Conservation (phyloP, 2,329 filamentous ascomycete species). For the Anthostomella pinea region DNA sequence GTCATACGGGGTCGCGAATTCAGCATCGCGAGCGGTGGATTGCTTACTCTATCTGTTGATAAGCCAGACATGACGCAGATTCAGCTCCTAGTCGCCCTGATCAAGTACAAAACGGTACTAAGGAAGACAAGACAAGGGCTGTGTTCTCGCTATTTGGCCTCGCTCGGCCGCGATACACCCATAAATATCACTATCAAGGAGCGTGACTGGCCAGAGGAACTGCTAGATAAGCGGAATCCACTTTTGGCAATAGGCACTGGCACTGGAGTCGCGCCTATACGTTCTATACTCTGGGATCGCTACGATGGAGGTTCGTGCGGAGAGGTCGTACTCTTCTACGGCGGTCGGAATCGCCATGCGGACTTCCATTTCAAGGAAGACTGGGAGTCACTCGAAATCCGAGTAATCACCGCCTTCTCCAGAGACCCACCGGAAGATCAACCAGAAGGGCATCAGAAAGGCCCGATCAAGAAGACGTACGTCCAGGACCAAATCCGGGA, state of each 20-base stretch:
- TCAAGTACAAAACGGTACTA: slow-evolving; percentile 87
- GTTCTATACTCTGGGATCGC: slow-evolving; percentile 78
- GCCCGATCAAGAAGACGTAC: slow-evolving; percentile 56
- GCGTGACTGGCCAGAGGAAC: slow-evolving; percentile 30
- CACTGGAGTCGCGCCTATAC: slow-evolving; percentile 82
- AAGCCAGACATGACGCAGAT: slow-evolving; percentile 44
- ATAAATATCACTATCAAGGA: slow-evolving; percentile 60
- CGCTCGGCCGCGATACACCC: slow-evolving; percentile 54
- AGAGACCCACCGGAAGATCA: slow-evolving; percentile 60
- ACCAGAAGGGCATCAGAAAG: too few species aligned
- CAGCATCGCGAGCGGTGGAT: slow-evolving; percentile 76
- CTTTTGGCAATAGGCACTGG: slow-evolving; percentile 80
- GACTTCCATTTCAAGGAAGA: slow-evolving; percentile 84
- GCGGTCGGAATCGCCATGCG: slow-evolving; percentile 68
- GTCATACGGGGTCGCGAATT: slow-evolving; percentile 86
- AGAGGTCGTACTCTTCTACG: slow-evolving; percentile 68
- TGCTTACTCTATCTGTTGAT: slow-evolving; percentile 28
- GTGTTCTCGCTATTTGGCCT: slow-evolving; percentile 81
- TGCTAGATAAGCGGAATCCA: slow-evolving; percentile 39
- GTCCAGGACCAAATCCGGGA: slow-evolving; percentile 53
- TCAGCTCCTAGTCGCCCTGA: slow-evolving; percentile 79
- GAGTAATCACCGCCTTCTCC: slow-evolving; percentile 66
- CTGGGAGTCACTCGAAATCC: slow-evolving; percentile 57
- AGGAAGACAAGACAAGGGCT: slow-evolving; percentile 81
- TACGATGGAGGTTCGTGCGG: slow-evolving; percentile 23